Percentiles rank a stretch among this genome's conserved stretches.
Conservation (phyloP, 495 filamentous ascomycete genomes). For the Talaromyces thailandensis region DNA sequence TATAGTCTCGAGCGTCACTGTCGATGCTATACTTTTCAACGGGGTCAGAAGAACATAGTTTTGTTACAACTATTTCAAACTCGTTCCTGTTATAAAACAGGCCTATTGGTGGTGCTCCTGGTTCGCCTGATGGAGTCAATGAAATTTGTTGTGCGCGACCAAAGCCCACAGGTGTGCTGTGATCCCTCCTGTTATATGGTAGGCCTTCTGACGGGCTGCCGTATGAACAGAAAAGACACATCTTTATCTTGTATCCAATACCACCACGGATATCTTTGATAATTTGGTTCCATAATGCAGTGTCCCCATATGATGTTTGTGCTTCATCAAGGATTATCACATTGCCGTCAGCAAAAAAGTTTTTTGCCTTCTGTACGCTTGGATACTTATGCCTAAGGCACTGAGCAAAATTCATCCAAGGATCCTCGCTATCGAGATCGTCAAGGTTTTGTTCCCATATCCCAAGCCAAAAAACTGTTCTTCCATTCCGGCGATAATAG, state of each 20-base stretch:
- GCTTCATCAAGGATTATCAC: conserved; percentile 15
- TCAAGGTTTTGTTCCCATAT: neutral
- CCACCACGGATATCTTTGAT: conserved; percentile 12
- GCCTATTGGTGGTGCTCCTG: conserved; percentile 5
- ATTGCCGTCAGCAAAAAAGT: conserved; percentile 6
- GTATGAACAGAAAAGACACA: conserved; percentile 16
- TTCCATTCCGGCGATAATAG: neutral
- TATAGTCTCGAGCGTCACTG: too few species aligned
- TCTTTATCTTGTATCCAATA: conserved; percentile 5
- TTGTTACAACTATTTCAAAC: neutral
- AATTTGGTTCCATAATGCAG: conserved; percentile 9
- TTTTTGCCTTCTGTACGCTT: neutral
- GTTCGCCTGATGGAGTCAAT: conserved; percentile 8
- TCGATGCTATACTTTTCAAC: too few species aligned
- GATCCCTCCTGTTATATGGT: neutral
- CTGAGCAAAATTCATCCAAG: neutral
- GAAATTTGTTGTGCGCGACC: conserved; percentile 1
- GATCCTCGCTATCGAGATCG: neutral
- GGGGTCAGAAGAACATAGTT: too few species aligned
- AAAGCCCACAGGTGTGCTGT: neutral
- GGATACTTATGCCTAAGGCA: neutral
- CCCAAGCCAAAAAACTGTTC: neutral
- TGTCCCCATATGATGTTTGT: conserved; percentile 12
- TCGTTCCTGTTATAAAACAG: conserved; percentile 13
- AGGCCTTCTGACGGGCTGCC: conserved; percentile 6